phyloP scores from a whole-genome alignment of 768 basidiomycete genomes.

The Lactarius tabidus region DNA sequence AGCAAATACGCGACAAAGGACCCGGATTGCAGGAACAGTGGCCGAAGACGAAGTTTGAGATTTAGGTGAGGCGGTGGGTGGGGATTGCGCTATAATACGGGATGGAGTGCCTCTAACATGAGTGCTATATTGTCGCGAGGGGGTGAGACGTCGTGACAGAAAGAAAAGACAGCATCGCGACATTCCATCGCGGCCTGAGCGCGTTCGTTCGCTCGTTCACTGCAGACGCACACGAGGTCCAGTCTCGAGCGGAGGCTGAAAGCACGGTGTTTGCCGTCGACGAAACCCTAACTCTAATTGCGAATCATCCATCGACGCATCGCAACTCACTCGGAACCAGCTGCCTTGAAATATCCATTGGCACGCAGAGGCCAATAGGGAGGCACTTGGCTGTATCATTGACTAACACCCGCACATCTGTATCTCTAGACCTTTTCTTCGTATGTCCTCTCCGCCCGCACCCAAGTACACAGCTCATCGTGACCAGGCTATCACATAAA shows the following conservation, averaged over 20 bases:
- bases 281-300: constrained; percentile 24
- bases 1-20: constrained; percentile 22
- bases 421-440: constrained; percentile 19
- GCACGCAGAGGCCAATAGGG: constrained; percentile 93
- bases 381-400: constrained; percentile 50
- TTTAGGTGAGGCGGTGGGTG: neutral
- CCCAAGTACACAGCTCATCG: neutral
- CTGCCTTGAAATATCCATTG: constrained; percentile 97
- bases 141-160: constrained; percentile 31
- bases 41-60: neutral
- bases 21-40: constrained; percentile 16
- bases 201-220: neutral
- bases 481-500: constrained; percentile 25
- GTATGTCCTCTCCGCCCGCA: constrained; percentile 7
- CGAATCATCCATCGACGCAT: constrained; percentile 2
- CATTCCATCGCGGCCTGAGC: constrained; percentile 64
- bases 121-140: neutral
- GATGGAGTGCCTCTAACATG: neutral
- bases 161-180: constrained; percentile 64
- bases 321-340: constrained; percentile 30
- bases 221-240: neutral
- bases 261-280: neutral
- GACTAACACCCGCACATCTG: constrained; percentile 3
- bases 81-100: neutral
- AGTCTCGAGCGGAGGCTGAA: neutral